Evolutionary conservation across 768 basidiomycete genomes (phyloP).

Genomic region (Russula vinacea): DNA sequence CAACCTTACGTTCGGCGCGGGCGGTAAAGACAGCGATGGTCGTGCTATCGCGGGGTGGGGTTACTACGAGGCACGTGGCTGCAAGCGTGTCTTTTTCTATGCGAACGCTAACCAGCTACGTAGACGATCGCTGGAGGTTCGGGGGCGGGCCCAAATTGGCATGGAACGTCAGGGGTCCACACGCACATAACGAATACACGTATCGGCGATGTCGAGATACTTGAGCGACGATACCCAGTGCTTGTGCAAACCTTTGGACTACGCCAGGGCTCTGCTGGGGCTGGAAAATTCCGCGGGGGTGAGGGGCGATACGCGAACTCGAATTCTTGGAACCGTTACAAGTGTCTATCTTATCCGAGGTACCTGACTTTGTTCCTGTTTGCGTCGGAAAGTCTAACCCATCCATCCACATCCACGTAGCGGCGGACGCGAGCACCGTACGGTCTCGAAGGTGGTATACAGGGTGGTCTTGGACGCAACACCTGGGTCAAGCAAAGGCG

Average conservation of each 20-base stretch:
- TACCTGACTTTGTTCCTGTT: conserved; percentile 31
- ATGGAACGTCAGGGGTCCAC: conserved; percentile 91
- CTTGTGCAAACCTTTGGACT: conserved; percentile 80
- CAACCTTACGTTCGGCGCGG: conserved; percentile 86
- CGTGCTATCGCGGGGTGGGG: conserved; percentile 80
- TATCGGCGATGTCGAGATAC: conserved; percentile 89
- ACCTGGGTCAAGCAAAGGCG: conserved; percentile 81
- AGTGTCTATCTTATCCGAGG: conserved; percentile 87
- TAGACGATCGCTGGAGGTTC: conserved; percentile 94
- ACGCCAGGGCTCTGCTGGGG: conserved; percentile 64
- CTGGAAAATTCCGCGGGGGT: conserved; percentile 72
- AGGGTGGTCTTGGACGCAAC: conserved; percentile 71
- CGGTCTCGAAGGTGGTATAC: conserved; percentile 76
- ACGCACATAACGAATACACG: conserved; percentile 92
- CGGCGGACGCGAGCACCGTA: conserved; percentile 83
- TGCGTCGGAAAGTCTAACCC: conserved; percentile 6
- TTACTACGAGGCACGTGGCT: conserved; percentile 66
- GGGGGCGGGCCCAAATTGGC: conserved; percentile 85
- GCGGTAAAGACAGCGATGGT: conserved; percentile 82
- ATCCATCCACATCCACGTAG: conserved; percentile 40
- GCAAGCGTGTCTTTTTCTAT: neutral
- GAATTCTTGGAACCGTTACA: conserved; percentile 80
- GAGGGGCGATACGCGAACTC: conserved; percentile 83
- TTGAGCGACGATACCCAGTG: conserved; percentile 93
- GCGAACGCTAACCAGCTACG: conserved; percentile 7